Percentiles rank a stretch among this genome's conserved stretches.
phyloP scores from a whole-genome alignment of 805 yeast species.

The Maudiozyma barnettii region DNA sequence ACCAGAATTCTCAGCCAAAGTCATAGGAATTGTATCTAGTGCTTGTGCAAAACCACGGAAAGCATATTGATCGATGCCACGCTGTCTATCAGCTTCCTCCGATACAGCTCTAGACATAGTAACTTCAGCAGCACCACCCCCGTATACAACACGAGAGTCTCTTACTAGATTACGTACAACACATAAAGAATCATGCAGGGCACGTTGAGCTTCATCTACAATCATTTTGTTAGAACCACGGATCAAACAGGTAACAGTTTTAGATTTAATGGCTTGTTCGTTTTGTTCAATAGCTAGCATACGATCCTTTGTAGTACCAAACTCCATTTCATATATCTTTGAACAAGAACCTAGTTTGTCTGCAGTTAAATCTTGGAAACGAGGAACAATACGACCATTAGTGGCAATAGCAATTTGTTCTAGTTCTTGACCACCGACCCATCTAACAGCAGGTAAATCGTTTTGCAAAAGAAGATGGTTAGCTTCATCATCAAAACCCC shows the following conservation, averaged over 20 bases:
- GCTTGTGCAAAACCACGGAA: constrained; percentile 92
- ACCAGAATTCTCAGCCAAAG: constrained; percentile 95
- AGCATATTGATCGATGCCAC: constrained; percentile 95
- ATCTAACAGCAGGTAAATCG: constrained; percentile 89
- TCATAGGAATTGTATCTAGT: constrained; percentile 84
- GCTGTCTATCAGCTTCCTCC: constrained; percentile 84
- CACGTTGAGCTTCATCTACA: constrained; percentile 93
- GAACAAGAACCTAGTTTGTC: constrained; percentile 88
- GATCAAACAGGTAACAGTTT: constrained; percentile 85
- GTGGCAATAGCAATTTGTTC: constrained; percentile 97
- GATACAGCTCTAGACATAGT: constrained; percentile 86
- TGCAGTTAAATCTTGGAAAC: constrained; percentile 81
- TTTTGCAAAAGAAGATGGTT: constrained; percentile 84
- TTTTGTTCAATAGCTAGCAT: constrained; percentile 92
- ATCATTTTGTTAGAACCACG: constrained; percentile 98
- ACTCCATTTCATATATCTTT: constrained; percentile 72
- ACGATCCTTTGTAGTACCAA: constrained; percentile 93
- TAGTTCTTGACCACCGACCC: constrained; percentile 98
- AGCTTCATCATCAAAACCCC: constrained; percentile 99
- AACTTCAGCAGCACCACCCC: constrained; percentile 98
- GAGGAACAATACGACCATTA: constrained; percentile 91
- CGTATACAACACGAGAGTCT: constrained; percentile 93
- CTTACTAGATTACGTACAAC: constrained; percentile 92
- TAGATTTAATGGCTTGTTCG: constrained; percentile 44
- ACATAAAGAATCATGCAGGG: constrained; percentile 91